Evolutionary conservation across 441 rosid genomes (phyloP), one percentile per base, ranked within the genome.

Genomic region (Gossypium schwendimanii): DNA sequence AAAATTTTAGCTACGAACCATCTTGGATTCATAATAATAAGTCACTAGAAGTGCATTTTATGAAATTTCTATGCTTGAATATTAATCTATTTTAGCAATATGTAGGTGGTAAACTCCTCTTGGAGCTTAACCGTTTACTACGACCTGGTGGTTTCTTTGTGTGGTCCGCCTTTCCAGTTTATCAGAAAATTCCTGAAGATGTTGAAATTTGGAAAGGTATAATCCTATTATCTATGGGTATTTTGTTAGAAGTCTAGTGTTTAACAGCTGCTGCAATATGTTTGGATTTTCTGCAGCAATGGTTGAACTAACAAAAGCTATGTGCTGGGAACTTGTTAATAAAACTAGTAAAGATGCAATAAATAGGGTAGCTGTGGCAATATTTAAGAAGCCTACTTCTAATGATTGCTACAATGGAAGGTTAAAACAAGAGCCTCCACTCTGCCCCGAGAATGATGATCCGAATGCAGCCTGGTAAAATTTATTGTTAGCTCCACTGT

Each of bases 101-200:
- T 76, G 77, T 82, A 92, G 99, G 98, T 52, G 98, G 97, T 63
- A 94, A 92, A 85, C 97, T 94, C 77, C 92, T 94, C 31, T 76
- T 91, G 85, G 99, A 94, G 85, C 88, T 94, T 76, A 91, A 94
- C 84, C 97, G 99, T 67, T 75, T 91, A 50, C 63, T 94, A 78
- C 82, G 96, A 74, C 98, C 98, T 10, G 98, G 99, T 73, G 98
- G 97, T 73, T 88, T 85, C 87, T 94, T 94, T 84, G 84, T 94
- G 78, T 94, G 98, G 99, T 94, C 99, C 73, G 99, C 99, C 68
- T 91, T 97, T 80, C 99, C 99, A 68, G 92, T 94, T 74, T 94
- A 94, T 85, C 99, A 83, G 86, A 91, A 91, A 78, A 74, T 74
- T 53, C 28, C 80, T 3, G 97, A 87, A 64, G 99, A 94, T 81